Conservation (phyloP, 2,329 filamentous ascomycete genomes). For the Bipolaris oryzae region DNA sequence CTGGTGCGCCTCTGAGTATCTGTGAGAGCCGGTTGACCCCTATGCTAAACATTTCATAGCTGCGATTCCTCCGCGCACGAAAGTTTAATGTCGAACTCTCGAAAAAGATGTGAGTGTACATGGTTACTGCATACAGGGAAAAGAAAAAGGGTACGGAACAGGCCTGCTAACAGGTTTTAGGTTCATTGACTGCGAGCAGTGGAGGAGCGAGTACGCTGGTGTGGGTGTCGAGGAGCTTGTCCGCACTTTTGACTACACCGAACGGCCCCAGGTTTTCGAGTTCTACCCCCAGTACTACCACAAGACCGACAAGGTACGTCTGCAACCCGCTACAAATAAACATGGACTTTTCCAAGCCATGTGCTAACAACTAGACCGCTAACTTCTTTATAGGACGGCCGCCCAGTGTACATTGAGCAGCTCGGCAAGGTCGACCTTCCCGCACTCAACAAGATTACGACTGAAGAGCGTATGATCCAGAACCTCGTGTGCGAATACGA, state of each 20-base stretch:
- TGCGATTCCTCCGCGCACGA: slow-evolving; percentile 89
- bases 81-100: slow-evolving; percentile 88
- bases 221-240: slow-evolving; percentile 75
- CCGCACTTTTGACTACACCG: slow-evolving; percentile 81
- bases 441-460: slow-evolving; percentile 92
- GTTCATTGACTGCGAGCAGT: slow-evolving; percentile 90
- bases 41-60: slow-evolving; percentile 54
- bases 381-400: slow-evolving; percentile 72
- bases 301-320: slow-evolving; percentile 79
- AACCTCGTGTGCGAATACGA: slow-evolving; percentile 99
- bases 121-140: neutral
- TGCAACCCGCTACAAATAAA: neutral
- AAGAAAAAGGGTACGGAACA: neutral
- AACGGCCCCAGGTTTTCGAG: slow-evolving; percentile 82
- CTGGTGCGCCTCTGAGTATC: slow-evolving; percentile 64
- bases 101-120: slow-evolving; percentile 79
- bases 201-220: slow-evolving; percentile 80
- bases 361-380: slow-evolving; percentile 4
- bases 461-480: slow-evolving; percentile 88
- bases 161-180: slow-evolving; percentile 56
- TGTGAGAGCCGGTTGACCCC: neutral
- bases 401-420: slow-evolving; percentile 96
- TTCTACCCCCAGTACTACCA: slow-evolving; percentile 99
- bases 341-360: neutral
- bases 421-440: slow-evolving; percentile 90